A percentile compares a stretch with the other conserved stretches of the same genome.
phyloP scores from a whole-genome alignment of 2,329 filamentous ascomycete genomes.

The Aspergillus texensis region DNA sequence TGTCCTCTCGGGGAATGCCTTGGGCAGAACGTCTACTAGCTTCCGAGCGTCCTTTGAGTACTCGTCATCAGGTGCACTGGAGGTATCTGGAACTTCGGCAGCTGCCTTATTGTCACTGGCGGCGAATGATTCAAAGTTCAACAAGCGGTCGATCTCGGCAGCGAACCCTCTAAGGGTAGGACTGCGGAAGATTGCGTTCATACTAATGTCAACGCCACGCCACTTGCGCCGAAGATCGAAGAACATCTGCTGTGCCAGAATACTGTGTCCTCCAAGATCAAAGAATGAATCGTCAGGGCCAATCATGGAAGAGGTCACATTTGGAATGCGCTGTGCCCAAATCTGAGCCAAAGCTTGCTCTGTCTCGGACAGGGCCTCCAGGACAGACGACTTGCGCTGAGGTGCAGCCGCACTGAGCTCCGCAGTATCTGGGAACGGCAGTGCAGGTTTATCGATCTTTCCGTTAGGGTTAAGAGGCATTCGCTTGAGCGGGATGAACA shows the following conservation, averaged over 20 bases:
- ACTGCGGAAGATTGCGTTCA: slow-evolving; percentile 70
- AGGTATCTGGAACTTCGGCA: slow-evolving; percentile 34
- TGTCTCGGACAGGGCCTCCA: slow-evolving; percentile 55
- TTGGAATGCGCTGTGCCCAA: slow-evolving; percentile 72
- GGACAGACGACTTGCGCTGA: slow-evolving; percentile 52
- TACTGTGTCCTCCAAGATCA: slow-evolving; percentile 77
- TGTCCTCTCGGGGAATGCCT: slow-evolving; percentile 38
- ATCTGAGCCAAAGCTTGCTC: slow-evolving; percentile 69
- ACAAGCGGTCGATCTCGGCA: slow-evolving; percentile 55
- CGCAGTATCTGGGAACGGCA: slow-evolving; percentile 78
- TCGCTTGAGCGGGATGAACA: slow-evolving; percentile 71
- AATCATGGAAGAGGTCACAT: slow-evolving; percentile 69
- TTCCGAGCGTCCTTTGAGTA: slow-evolving; percentile 56
- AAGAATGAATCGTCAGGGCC: slow-evolving; percentile 69
- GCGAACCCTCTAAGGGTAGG: slow-evolving; percentile 64
- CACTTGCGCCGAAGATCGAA: slow-evolving; percentile 67
- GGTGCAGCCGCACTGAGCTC: slow-evolving; percentile 62
- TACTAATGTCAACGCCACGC: slow-evolving; percentile 66
- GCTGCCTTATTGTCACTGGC: slow-evolving; percentile 45
- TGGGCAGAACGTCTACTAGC: slow-evolving; percentile 53
- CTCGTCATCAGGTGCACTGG: slow-evolving; percentile 45
- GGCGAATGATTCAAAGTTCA: slow-evolving; percentile 52
- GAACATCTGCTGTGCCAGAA: slow-evolving; percentile 79
- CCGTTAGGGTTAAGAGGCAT: slow-evolving; percentile 84
- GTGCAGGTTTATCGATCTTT: slow-evolving; percentile 76